Evolutionary conservation across 228 moss, liverwort and hornwort genomes (phyloP).

Genomic region (Sphagnum magellanicum): DNA sequence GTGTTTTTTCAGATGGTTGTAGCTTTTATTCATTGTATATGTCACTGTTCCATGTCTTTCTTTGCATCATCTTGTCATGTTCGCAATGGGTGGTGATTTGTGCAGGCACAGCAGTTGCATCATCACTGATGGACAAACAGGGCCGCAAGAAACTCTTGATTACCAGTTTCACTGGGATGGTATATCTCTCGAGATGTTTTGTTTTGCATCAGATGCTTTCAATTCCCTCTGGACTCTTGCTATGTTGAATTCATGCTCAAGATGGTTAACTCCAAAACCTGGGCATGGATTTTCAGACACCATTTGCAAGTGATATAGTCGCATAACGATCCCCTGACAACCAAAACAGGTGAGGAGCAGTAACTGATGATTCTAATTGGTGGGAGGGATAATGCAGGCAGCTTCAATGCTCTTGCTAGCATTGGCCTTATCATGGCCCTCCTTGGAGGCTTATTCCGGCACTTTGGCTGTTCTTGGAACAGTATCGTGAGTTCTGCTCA

Average conservation of each 20-base stretch:
- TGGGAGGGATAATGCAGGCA: slow-evolving; percentile 35
- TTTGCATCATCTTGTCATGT: too few species aligned
- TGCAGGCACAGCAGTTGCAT: slow-evolving; percentile 75
- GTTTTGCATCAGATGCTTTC: too few species aligned
- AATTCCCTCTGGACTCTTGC: too few species aligned
- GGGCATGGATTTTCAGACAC: too few species aligned
- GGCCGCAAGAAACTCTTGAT: slow-evolving; percentile 78
- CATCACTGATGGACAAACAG: slow-evolving; percentile 90
- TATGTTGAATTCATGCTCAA: too few species aligned
- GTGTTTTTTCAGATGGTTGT: too few species aligned
- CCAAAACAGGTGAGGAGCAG: too few species aligned
- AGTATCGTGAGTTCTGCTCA: slow-evolving; percentile 61
- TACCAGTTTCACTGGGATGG: slow-evolving; percentile 87
- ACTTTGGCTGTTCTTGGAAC: slow-evolving; percentile 84
- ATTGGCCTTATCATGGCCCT: slow-evolving; percentile 75
- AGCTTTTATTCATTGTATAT: too few species aligned
- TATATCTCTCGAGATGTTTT: slow-evolving; percentile 7
- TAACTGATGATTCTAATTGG: not conserved
- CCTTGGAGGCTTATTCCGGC: slow-evolving; percentile 70
- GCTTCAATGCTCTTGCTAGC: slow-evolving; percentile 76
- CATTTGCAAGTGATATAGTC: too few species aligned
- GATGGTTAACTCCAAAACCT: too few species aligned
- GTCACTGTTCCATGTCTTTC: too few species aligned
- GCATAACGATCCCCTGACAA: too few species aligned
- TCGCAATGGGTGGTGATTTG: slow-evolving; percentile 4